Conservation (phyloP, 2,329 filamentous ascomycete species). For the Gyromitra esculenta region DNA sequence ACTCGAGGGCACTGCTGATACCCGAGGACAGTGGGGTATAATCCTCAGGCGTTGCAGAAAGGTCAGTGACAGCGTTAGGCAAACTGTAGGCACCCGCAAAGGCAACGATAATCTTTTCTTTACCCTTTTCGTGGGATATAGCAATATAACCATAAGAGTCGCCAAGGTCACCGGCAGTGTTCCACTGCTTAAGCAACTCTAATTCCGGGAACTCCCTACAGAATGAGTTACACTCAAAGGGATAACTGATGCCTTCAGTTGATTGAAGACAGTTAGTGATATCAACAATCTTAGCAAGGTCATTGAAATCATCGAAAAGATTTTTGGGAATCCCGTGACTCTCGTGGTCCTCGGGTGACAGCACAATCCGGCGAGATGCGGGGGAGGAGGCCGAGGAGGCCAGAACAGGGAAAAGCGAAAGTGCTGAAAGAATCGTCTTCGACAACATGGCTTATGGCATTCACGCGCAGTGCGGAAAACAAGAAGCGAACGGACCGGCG, state of each 20-base stretch:
- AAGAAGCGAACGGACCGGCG: constrained; percentile 9
- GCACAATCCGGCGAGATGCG: constrained; percentile 16
- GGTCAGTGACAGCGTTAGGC: constrained; percentile 18
- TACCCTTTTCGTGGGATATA: constrained; percentile 38
- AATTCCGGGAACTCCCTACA: constrained; percentile 41
- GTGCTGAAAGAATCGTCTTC: constrained; percentile 7
- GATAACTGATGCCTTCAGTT: constrained; percentile 37
- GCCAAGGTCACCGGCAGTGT: constrained; percentile 35
- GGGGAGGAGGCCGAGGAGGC: constrained; percentile 17
- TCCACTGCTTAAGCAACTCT: constrained; percentile 39
- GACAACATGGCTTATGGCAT: constrained; percentile 25
- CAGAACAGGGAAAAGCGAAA: constrained; percentile 26
- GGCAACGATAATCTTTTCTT: constrained; percentile 32
- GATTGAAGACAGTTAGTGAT: constrained; percentile 46
- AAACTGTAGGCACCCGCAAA: constrained; percentile 36
- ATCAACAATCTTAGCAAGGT: constrained; percentile 40
- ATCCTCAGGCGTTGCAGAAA: constrained; percentile 31
- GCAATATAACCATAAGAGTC: constrained; percentile 42
- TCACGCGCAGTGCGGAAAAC: background rate
- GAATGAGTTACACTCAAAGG: constrained; percentile 44
- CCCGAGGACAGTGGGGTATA: constrained; percentile 30
- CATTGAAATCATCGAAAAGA: constrained; percentile 34
- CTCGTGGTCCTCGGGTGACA: constrained; percentile 3
- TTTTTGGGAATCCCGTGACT: constrained; percentile 27
- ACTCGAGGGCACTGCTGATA: background rate